These are phyloP conservation scores for Acacia crassicarpa DNA, from an alignment of 306 rosid genomes.

Conservation along the genomic window DNA sequence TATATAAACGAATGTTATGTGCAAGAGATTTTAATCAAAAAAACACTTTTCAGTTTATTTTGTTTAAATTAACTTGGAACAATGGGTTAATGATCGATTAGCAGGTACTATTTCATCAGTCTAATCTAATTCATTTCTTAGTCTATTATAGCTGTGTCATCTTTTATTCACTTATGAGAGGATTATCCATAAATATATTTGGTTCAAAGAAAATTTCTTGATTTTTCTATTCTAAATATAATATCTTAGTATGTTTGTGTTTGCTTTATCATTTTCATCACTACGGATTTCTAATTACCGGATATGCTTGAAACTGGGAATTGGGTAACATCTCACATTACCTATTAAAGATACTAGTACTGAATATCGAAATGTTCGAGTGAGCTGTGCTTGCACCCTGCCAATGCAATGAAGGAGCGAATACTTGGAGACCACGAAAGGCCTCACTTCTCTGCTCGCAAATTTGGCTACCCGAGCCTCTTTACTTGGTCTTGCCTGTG, in stretches of 20 bases:
- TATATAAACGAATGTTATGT: too few species aligned
- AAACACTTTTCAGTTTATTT: neutral
- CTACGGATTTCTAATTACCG: too few species aligned
- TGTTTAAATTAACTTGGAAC: neutral
- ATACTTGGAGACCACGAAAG: constrained; percentile 40
- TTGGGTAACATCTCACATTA: too few species aligned
- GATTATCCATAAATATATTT: neutral
- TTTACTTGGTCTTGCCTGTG: too few species aligned
- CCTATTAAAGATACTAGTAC: too few species aligned
- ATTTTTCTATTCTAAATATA: constrained; percentile 23
- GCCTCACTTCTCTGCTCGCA: constrained; percentile 45
- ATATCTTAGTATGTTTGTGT: too few species aligned
- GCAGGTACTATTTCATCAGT: neutral
- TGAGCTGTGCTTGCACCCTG: too few species aligned
- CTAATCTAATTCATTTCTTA: neutral
- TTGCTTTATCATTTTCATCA: too few species aligned
- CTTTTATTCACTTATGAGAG: neutral
- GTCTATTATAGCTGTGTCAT: neutral
- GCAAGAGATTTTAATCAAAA: neutral
- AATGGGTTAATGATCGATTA: neutral
- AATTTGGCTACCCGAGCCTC: neutral
- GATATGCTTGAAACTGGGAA: too few species aligned
- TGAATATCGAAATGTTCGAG: too few species aligned
- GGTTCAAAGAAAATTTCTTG: neutral
- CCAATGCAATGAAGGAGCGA: neutral